Percentiles rank a stretch among this genome's conserved stretches.
Conservation (phyloP, 345 rosid genomes). For the Brassica juncea region DNA sequence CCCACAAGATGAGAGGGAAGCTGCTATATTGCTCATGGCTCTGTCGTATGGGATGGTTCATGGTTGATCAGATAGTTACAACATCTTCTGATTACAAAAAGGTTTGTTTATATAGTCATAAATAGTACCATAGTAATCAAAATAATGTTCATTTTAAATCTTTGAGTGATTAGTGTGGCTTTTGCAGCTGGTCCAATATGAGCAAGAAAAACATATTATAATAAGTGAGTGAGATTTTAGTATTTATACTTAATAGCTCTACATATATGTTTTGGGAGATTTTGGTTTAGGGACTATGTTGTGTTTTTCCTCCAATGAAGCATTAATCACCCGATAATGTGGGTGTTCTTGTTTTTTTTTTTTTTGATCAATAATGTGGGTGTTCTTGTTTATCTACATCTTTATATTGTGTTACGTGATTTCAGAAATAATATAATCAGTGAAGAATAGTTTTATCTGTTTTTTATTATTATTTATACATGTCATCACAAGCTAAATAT, state of each 20-base stretch:
- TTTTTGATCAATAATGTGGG: constrained; percentile 24
- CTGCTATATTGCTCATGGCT: not conserved
- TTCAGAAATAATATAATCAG: constrained; percentile 22
- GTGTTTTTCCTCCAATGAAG: not conserved
- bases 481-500: not conserved
- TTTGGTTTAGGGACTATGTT: constrained; percentile 29
- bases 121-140: constrained; percentile 26
- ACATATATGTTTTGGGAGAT: constrained; percentile 29
- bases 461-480: not conserved
- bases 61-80: not conserved
- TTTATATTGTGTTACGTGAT: constrained; percentile 28
- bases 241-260: constrained; percentile 16
- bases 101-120: constrained; percentile 13
- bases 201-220: constrained; percentile 12
- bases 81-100: not conserved
- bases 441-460: not conserved
- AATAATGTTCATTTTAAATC: constrained; percentile 30
- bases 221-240: constrained; percentile 30
- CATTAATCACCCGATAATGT: constrained; percentile 26
- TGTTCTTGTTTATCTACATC: constrained; percentile 23
- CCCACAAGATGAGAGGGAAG: constrained; percentile 1
- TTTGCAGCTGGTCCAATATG: constrained; percentile 26
- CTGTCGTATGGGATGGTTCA: not conserved
- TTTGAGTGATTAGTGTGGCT: constrained; percentile 24
- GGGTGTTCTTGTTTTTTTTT: constrained; percentile 22